Base-by-base conservation (phyloP, 257 asterid genomes). In the Nicotiana benthamiana region DNA sequence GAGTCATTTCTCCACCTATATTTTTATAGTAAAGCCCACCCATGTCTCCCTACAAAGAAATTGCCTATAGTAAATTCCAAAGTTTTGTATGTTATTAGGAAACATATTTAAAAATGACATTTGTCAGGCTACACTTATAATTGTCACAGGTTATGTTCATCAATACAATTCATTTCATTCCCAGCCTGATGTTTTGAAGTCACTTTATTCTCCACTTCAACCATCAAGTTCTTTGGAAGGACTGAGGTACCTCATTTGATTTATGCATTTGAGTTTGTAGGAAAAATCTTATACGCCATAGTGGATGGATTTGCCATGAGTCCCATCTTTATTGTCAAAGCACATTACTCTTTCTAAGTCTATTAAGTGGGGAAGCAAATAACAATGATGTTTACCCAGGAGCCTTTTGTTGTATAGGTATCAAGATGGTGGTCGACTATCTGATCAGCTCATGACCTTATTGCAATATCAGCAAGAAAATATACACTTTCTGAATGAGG, bases 371-470 rank as follows among this genome's bases (percentile, higher is more conserved):
- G 56, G 76, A 68, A 34, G 56, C 56, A 5, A 40, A 40, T 8
- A 40, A 40, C 9, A 8, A 9, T 40, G 15, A 72, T 72, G 60
- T 13, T 74, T 20, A 48, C 79, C 79, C 26, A 5, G 36, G 43
- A 48, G 79, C 61, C 79, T 74, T 70, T 48, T 15, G 43, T 16
- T 74, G 4, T 82, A 79, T 84, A 94, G 99, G 90, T 91, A 93
- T 88, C 92, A 96, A 79, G 98, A 96, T 66, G 95, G 96, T 61
- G 97, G 97, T 16, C 89, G 95, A 36, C 92, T 96, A 36, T 92
- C 97, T 61, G 98, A 96, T 92, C 99, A 93, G 89, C 98, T 92
- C 88, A 94, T 92, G 97, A 97, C 98, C 64, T 86, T 96, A 85
- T 86, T 96, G 92, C 97, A 96, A 81, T 94, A 96, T 88, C 98